phyloP scores from a whole-genome alignment of 148 eudicot genomes.

The Salicornia ramosissima region DNA sequence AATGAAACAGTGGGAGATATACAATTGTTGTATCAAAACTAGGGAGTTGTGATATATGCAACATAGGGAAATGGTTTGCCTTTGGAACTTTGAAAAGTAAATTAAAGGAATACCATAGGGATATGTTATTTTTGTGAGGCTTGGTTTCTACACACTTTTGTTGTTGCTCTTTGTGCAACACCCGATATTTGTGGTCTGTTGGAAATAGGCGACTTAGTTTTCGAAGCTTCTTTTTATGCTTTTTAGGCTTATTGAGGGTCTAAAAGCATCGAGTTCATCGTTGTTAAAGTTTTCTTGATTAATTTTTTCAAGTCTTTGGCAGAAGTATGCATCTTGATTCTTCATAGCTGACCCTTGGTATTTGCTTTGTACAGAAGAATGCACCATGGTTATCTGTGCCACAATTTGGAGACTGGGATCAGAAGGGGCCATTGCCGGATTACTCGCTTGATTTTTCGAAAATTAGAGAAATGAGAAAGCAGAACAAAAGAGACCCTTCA shows the following conservation, averaged over 20 bases:
- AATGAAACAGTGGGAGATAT: too few relatives aligned
- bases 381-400: conserved; percentile 91
- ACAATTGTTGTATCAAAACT: too few relatives aligned
- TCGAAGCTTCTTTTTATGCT: conserved; percentile 16
- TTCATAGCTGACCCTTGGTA: background rate
- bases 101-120: background rate
- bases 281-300: too few relatives aligned
- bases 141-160: background rate
- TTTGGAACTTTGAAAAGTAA: background rate
- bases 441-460: conserved; percentile 94
- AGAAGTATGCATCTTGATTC: conserved; percentile 7
- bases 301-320: conserved; percentile 4
- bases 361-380: conserved; percentile 42
- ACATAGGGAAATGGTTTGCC: background rate
- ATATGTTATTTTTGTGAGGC: conserved; percentile 3
- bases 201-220: background rate
- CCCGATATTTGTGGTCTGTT: background rate
- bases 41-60: background rate
- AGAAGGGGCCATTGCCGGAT: conserved; percentile 72
- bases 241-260: conserved; percentile 21
- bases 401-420: conserved; percentile 97
- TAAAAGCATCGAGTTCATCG: conserved; percentile 8
- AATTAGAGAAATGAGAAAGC: conserved; percentile 90
- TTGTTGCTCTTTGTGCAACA: background rate
- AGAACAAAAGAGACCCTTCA: conserved; percentile 86